Conservation (phyloP, 768 basidiomycete species). For the Psilocybe cubensis region DNA sequence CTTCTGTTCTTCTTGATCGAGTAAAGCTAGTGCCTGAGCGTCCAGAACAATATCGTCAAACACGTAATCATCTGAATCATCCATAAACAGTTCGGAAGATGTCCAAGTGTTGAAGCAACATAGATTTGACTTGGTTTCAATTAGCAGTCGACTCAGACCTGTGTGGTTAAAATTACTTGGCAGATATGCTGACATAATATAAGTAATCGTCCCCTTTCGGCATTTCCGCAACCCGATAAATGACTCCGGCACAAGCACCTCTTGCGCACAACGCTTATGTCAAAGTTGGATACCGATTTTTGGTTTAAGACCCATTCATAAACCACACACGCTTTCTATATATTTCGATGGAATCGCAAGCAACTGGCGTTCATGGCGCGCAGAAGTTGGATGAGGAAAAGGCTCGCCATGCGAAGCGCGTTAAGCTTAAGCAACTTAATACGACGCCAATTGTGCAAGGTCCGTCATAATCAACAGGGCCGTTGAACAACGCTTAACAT, state of each 20-base stretch:
- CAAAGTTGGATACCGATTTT: not conserved
- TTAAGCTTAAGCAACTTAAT: conserved; percentile 63
- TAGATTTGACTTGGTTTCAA: not conserved
- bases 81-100: conserved; percentile 38
- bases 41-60: conserved; percentile 68
- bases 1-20: conserved; percentile 62
- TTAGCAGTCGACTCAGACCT: not conserved
- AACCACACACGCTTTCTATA: not conserved
- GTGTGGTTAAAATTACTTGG: not conserved
- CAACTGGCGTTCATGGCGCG: conserved; percentile 25
- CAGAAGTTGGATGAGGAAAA: conserved; percentile 46
- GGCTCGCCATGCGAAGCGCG: conserved; percentile 57
- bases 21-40: conserved; percentile 59
- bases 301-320: not conserved
- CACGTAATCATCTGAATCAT: conserved; percentile 68
- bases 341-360: conserved; percentile 33
- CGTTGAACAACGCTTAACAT: conserved; percentile 2
- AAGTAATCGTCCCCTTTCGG: not conserved
- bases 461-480: conserved; percentile 23
- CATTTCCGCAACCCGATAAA: not conserved
- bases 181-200: not conserved
- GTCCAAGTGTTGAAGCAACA: not conserved
- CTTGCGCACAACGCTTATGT: not conserved
- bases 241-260: not conserved
- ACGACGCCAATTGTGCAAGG: conserved; percentile 50